Conservation (phyloP, 148 eudicot species). For the Arctostaphylos glauca region DNA sequence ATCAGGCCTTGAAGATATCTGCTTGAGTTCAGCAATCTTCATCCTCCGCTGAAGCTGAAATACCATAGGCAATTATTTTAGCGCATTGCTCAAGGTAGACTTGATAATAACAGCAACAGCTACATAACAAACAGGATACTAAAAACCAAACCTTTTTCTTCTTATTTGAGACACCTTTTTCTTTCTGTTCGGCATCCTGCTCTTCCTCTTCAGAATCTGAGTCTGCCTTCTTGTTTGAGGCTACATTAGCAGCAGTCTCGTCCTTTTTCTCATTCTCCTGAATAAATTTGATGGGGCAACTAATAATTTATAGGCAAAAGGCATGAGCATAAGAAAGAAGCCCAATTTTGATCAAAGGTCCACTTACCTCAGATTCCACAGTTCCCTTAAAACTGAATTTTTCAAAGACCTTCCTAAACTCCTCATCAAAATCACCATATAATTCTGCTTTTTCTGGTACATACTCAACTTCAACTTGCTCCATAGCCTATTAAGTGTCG, state of each 20-base stretch:
- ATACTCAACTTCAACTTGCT: conserved; percentile 69
- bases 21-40: conserved; percentile 95
- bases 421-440: conserved; percentile 62
- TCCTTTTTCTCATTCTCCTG: conserved; percentile 76
- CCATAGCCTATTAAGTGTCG: conserved; percentile 37
- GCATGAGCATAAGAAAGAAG: not conserved
- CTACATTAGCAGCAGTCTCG: conserved; percentile 50
- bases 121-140: not conserved
- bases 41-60: conserved; percentile 88
- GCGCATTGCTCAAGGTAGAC: not conserved
- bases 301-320: not conserved
- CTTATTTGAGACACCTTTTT: conserved; percentile 83
- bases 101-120: not conserved
- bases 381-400: conserved; percentile 58
- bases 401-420: conserved; percentile 73
- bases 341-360: not conserved
- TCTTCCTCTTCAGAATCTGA: conserved; percentile 98
- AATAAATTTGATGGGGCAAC: not conserved
- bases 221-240: conserved; percentile 67
- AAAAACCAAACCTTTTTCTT: conserved; percentile 73
- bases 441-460: conserved; percentile 69
- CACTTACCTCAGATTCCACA: conserved; percentile 59
- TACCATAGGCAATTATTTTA: not conserved
- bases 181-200: conserved; percentile 70
- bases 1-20: conserved; percentile 81